Conservation (phyloP, 768 basidiomycete genomes). For the Pluteus cervinus region DNA sequence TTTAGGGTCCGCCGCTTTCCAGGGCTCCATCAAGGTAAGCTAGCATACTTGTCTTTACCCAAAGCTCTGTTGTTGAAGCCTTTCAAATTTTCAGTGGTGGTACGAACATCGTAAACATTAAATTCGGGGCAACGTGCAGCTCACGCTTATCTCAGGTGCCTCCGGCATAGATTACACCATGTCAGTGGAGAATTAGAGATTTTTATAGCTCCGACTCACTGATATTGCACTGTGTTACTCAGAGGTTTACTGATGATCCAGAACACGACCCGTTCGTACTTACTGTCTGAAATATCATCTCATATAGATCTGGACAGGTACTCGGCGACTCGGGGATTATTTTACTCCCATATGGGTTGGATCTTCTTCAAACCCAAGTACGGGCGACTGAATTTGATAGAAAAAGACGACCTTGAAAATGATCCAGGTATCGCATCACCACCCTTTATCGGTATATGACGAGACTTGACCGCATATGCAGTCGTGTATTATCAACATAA, state of each 20-base stretch:
- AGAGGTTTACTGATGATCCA: conserved; percentile 70
- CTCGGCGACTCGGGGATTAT: conserved; percentile 64
- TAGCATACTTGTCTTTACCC: conserved; percentile 1
- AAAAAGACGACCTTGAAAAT: conserved; percentile 58
- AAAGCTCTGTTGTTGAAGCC: conserved; percentile 1
- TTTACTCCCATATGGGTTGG: conserved; percentile 83
- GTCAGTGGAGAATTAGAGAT: conserved; percentile 27
- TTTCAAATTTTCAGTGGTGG: conserved; percentile 39
- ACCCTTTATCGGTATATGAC: neutral
- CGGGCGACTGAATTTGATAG: conserved; percentile 53
- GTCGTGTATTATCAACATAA: conserved; percentile 70
- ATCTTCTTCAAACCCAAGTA: conserved; percentile 76
- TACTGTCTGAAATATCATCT: neutral
- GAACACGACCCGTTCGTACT: conserved; percentile 54
- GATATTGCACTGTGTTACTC: too few relatives aligned
- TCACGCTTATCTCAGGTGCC: conserved; percentile 37
- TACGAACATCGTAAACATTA: conserved; percentile 18
- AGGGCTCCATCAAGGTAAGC: conserved; percentile 71
- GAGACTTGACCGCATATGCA: conserved; percentile 14
- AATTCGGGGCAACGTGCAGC: neutral
- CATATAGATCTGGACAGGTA: conserved; percentile 36
- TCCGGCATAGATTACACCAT: conserved; percentile 73
- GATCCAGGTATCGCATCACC: conserved; percentile 58
- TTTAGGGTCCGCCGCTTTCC: conserved; percentile 69
- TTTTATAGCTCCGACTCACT: too few relatives aligned